Percentiles rank a stretch among this genome's conserved stretches.
phyloP scores from a whole-genome alignment of 2,329 filamentous ascomycete genomes.

The Huntiella bhutanensis region DNA sequence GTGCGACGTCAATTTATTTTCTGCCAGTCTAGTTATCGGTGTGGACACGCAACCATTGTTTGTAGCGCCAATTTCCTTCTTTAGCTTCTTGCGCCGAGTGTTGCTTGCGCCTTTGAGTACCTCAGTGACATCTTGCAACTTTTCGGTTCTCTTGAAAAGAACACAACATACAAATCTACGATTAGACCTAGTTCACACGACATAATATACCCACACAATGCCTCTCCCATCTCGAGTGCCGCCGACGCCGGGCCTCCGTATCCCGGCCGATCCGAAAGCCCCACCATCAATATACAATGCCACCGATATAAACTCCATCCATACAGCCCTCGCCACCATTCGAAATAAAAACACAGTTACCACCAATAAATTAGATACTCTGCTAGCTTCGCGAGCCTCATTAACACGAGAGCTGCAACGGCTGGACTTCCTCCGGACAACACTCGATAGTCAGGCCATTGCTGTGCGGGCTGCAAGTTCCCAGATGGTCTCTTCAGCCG shows the following conservation, averaged over 20 bases:
- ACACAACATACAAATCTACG: no score
- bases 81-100: no score
- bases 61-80: no score
- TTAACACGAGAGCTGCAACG: conserved; percentile 72
- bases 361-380: conserved; percentile 52
- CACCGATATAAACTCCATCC: conserved; percentile 59
- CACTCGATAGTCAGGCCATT: conserved; percentile 71
- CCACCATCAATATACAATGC: conserved; percentile 43
- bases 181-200: no score
- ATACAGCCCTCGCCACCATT: conserved; percentile 54
- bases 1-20: no score
- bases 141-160: no score
- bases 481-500: conserved; percentile 75
- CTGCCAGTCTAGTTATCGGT: no score
- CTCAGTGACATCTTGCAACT: no score
- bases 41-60: no score
- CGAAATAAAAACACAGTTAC: conserved; percentile 58
- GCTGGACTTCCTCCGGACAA: conserved; percentile 73
- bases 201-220: background rate
- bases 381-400: conserved; percentile 69
- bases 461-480: conserved; percentile 68
- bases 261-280: conserved; percentile 13
- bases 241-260: conserved; percentile 8
- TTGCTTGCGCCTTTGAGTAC: no score
- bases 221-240: conserved; percentile 5